phyloP scores from a whole-genome alignment of 176 grass and related monocot genomes.

The Rhipidocladum racemiflorum region DNA sequence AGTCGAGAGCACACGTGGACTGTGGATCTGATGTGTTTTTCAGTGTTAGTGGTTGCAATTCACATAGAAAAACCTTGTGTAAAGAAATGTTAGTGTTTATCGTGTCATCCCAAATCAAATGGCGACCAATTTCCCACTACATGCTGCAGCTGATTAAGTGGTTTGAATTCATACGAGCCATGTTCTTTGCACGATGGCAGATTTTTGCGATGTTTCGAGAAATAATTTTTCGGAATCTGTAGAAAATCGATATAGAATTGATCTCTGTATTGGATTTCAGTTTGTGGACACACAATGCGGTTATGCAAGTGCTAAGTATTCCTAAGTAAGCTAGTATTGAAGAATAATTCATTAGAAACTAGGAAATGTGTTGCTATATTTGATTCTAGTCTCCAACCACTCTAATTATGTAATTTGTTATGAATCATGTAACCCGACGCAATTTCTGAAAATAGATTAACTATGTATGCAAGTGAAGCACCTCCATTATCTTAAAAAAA shows the following conservation, averaged over 20 bases:
- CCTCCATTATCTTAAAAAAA: no score
- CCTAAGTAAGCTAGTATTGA: not conserved
- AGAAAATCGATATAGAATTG: not conserved
- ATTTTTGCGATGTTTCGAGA: not conserved
- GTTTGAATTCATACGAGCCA: not conserved
- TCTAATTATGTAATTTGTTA: not conserved
- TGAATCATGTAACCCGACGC: not conserved
- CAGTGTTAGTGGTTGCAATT: slow-evolving; percentile 2
- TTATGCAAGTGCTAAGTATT: not conserved
- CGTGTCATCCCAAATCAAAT: slow-evolving; percentile 5
- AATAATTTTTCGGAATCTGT: not conserved
- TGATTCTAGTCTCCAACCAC: not conserved
- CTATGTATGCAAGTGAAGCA: not conserved
- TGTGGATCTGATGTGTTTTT: not conserved
- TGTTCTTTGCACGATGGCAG: not conserved
- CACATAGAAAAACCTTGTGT: slow-evolving; percentile 29
- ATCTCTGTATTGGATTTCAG: not conserved
- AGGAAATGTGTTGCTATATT: not conserved
- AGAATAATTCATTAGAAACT: not conserved
- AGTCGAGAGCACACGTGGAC: slow-evolving; percentile 19
- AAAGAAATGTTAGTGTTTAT: slow-evolving; percentile 15
- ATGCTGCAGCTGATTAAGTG: not conserved
- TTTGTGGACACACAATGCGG: not conserved
- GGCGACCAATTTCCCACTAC: not conserved
- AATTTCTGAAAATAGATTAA: not conserved